Base-by-base conservation (phyloP, 305 asterid species). In the Rubia tinctorum region DNA sequence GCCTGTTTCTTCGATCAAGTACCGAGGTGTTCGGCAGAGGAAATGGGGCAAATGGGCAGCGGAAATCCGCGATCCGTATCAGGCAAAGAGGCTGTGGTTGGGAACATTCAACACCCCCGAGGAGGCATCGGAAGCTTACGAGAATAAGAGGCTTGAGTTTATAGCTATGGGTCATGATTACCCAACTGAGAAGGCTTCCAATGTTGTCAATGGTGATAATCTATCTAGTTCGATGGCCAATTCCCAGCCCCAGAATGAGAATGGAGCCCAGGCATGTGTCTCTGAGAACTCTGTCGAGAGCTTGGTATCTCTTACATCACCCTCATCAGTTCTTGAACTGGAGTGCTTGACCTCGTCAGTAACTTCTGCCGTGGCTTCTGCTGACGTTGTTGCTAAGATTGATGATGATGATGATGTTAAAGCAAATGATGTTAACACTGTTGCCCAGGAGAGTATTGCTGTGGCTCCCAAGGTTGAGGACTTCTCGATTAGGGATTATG, bases 41-140 rank as follows among this genome's bases (percentile, higher is more conserved):
- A 91, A 91, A 80, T 93, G 97, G 98, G 98, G 97, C 14, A 91
- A 87, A 82, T 93, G 97, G 97, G 97, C 98, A 0, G 98, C 98
- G 0, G 98, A 93, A 66, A 93, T 93, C 7, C 92, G 98, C 0
- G 96, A 93, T 34, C 98, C 98, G 0, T 78, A 87, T 40, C 78
- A 70, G 72, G 85, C 82, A 0, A 93, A 82, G 61, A 74, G 98
- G 85, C 82, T 91, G 42, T 93, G 98, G 98, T 65, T 93, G 79
- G 98, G 98, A 0, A 93, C 98, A 1, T 93, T 77, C 49, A 42
- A 43, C 11, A 81, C 96, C 1, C 91, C 97, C 0, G 96, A 91
- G 70, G 96, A 85, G 23, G 98, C 98, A 1, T 84, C 97, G 0
- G 43, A 20, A 9, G 98, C 96, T 39, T 93, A 93, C 66, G 98